Percentiles rank a stretch among this genome's conserved stretches.
These are phyloP conservation scores for Platismatia glauca DNA, from an alignment of 495 filamentous ascomycete species.

Conservation along the genomic window DNA sequence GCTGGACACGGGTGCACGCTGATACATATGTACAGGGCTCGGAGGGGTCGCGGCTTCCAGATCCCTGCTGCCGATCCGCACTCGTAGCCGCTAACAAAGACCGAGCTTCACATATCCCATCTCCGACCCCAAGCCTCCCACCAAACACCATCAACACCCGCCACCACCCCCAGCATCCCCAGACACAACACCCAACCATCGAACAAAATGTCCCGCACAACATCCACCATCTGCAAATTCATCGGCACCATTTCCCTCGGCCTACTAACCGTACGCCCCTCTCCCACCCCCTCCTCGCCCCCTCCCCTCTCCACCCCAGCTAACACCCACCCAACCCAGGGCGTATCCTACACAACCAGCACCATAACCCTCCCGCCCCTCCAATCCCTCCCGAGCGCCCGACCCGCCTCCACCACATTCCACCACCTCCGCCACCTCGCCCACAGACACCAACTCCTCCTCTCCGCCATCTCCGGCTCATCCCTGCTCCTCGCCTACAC, in stretches of 20 bases:
- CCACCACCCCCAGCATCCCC: background rate
- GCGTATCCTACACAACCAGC: conserved; percentile 71
- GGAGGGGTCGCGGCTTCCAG: background rate
- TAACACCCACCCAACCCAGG: conserved; percentile 39
- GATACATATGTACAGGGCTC: too few species aligned
- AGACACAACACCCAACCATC: background rate
- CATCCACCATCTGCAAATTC: conserved; percentile 73
- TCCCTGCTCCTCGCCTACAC: conserved; percentile 64
- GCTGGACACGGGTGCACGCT: background rate
- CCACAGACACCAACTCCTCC: conserved; percentile 47
- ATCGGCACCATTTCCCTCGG: conserved; percentile 81
- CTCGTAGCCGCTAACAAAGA: background rate
- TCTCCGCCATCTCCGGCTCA: conserved; percentile 50
- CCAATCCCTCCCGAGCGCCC: conserved; percentile 63
- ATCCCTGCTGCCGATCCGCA: background rate
- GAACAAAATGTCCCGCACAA: conserved; percentile 44
- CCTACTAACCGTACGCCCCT: conserved; percentile 64
- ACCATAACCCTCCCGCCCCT: conserved; percentile 67
- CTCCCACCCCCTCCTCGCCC: conserved; percentile 23
- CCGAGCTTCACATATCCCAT: background rate
- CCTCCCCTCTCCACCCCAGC: background rate
- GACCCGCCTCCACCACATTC: conserved; percentile 55
- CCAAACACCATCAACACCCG: background rate
- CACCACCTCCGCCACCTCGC: conserved; percentile 50
- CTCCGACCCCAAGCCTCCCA: background rate